Conservation (phyloP, 1,284 basidiomycete species). For the Marasmius tenuissimus region DNA sequence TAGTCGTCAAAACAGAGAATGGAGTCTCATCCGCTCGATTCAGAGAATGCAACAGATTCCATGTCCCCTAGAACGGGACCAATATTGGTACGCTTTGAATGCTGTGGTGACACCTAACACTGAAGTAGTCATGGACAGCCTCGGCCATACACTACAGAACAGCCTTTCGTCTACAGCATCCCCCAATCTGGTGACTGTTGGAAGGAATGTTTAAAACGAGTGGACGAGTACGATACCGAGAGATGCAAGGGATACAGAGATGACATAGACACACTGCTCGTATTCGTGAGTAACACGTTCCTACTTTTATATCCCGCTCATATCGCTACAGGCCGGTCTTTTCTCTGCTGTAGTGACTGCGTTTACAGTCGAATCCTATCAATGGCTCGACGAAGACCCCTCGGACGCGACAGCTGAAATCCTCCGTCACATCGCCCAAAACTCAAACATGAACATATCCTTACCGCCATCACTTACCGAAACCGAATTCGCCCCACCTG, state of each 20-base stretch:
- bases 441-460: background rate
- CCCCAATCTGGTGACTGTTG: conserved; percentile 8
- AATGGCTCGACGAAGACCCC: background rate
- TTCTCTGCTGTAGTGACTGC: conserved; percentile 1
- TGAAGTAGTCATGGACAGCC: background rate
- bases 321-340: background rate
- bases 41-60: no score
- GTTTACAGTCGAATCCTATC: conserved; percentile 1
- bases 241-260: conserved; percentile 12
- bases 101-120: no score
- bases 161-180: background rate
- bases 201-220: conserved; percentile 14
- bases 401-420: background rate
- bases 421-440: background rate
- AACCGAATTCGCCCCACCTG: background rate
- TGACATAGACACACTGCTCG: conserved; percentile 12
- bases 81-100: no score
- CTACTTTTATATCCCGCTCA: background rate
- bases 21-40: no score
- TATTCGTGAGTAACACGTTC: conserved; percentile 10
- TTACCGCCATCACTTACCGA: background rate
- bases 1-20: no score
- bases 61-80: no score
- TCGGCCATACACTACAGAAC: background rate
- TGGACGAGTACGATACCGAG: conserved; percentile 13